phyloP scores from a whole-genome alignment of 371 early-diverging fungal species.

The Lichtheimia hyalospora region DNA sequence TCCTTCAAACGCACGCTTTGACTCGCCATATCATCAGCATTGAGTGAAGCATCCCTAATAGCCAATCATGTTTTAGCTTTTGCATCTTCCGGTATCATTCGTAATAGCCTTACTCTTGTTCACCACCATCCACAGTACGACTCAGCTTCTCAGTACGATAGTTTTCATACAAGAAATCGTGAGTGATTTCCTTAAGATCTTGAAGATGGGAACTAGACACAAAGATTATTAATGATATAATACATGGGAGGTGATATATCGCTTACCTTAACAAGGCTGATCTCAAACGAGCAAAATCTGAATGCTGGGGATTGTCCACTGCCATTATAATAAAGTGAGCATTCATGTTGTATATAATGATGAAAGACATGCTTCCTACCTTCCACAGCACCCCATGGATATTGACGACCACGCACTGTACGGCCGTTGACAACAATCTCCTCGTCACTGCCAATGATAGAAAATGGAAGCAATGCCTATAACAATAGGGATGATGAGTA shows the following conservation, averaged over 20 bases:
- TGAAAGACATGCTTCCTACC: slow-evolving; percentile 22
- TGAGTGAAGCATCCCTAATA: slow-evolving; percentile 37
- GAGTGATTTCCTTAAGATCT: slow-evolving; percentile 89
- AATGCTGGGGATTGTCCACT: slow-evolving; percentile 87
- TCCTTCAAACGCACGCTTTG: slow-evolving; percentile 57
- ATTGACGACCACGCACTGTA: slow-evolving; percentile 91
- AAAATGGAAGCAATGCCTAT: slow-evolving; percentile 89
- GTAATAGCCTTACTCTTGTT: slow-evolving; percentile 47
- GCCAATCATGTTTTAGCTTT: neutral
- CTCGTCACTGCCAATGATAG: slow-evolving; percentile 96
- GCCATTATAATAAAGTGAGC: neutral
- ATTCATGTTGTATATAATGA: neutral
- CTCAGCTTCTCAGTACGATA: slow-evolving; percentile 92
- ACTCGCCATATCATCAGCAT: slow-evolving; percentile 55
- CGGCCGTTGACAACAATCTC: slow-evolving; percentile 79
- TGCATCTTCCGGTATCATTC: neutral
- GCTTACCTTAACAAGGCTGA: slow-evolving; percentile 80
- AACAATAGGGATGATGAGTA: neutral
- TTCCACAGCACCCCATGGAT: slow-evolving; percentile 99
- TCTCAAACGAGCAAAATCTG: slow-evolving; percentile 95
- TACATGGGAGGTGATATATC: neutral
- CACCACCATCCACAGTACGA: slow-evolving; percentile 58
- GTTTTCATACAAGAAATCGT: slow-evolving; percentile 85
- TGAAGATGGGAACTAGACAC: slow-evolving; percentile 83
- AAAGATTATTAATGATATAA: neutral